Base-by-base conservation (phyloP, 2,329 filamentous ascomycete genomes). In the Hypoxylon sp. region DNA sequence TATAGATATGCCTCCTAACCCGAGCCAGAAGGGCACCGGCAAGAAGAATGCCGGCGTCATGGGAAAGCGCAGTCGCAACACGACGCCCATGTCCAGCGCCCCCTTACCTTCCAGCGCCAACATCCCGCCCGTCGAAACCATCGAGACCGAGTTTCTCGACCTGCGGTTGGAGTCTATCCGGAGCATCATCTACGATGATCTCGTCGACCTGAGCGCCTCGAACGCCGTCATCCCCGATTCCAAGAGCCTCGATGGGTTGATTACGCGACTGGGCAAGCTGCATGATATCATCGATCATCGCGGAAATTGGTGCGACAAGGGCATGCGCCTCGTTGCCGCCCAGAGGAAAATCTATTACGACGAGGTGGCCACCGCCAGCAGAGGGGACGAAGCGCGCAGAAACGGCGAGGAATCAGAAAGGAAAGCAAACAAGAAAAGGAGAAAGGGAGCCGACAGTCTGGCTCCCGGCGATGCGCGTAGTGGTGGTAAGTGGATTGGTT, bases 1-100 rank as follows among this genome's bases (percentile, higher is more conserved):
- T 31, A 23, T 41, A 67, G 74, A 58, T 52, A 88, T 88, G 85
- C 82, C 85, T 71, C 82, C 83, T 23, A 77, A 77, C 53, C 79
- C 82, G 43, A 80, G 82, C 64, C 83, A 87, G 69, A 85, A 86
- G 68, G 85, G 85, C 55, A 85, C 84, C 21, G 81, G 85, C 71
- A 88, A 88, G 78, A 91, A 91, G 76, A 80, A 79, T 55, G 78
- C 80, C 59, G 81, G 81, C 65, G 82, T 83, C 66, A 82, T 86
- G 60, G 86, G 87, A 66, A 89, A 88, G 67, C 81, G 85, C 60
- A 92, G 89, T 72, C 88, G 90, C 70, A 93, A 92, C 74, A 91
- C 89, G 29, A 94, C 90, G 13, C 91, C 90, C 29, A 83, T 84
- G 69, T 82, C 84, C 27, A 75, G 72, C 27, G 74, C 64, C 31